Base-by-base conservation (phyloP, 768 basidiomycete genomes). In the Dendrothele bispora region DNA sequence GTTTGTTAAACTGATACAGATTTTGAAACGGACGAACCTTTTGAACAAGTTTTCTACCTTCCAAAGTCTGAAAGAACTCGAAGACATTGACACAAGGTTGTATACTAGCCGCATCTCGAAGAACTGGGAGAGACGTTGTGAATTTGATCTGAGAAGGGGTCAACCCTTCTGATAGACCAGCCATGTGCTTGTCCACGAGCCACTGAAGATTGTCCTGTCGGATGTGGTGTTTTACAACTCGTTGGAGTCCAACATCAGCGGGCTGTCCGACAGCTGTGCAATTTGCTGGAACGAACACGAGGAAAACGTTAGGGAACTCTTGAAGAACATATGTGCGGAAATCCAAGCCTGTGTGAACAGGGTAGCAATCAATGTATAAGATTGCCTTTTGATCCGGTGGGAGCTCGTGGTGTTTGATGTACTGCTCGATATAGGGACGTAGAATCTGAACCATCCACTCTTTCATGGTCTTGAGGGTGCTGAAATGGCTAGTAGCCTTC, bases 211-310 rank as follows among this genome's bases (percentile, higher is more conserved):
- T 14, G 4, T 28, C 26, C 32, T 56, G 60, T 12, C 57, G 51
- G 39, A 67, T 4, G 26, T 40, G 27, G 35, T 63, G 57, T 45
- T 64, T 65, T 52, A 64, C 50, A 22, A 58, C 40, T 15, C 58
- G 52, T n/a, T 66, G 52, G 2, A 65, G 49, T 2, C 61, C 65
- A 27, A 64, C 59, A 54, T 65, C 63, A 17, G 57, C 56, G 18
- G 64, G 61, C 32, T 67, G 65, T 39, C 49, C 57, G 43, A 32
- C 53, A 38, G 21, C 48, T 43, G 46, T 61, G 57, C 50, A 67
- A 36, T 55, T 61, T 34, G 49, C 64, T 29, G 64, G 64, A 17
- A 65, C 58, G 49, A 49, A 65, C 7, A 43, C 29, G 0, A 61
- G 49, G 28, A 62, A 28, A 21, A 64, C 48, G 34, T 54, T 52